Conservation (phyloP, 2,329 filamentous ascomycete genomes). For the Talaromyces rugulosus region DNA sequence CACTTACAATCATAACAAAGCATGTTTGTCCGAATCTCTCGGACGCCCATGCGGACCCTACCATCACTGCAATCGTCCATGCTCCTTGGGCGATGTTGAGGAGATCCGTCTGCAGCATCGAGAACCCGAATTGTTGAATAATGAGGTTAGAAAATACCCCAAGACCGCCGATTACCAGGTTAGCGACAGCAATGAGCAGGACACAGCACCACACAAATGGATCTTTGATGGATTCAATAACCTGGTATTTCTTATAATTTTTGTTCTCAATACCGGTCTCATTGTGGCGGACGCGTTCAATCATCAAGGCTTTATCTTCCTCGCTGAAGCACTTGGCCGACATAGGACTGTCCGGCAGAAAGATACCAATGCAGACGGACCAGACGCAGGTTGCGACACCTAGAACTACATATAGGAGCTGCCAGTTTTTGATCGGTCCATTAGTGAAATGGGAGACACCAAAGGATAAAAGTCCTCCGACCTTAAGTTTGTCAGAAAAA, state of each 20-base stretch:
- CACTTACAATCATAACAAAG: constrained; percentile 36
- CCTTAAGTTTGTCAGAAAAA: not conserved
- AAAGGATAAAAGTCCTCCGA: constrained; percentile 21
- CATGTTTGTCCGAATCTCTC: not conserved
- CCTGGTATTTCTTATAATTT: constrained; percentile 45
- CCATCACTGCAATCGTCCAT: constrained; percentile 65
- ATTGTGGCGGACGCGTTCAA: constrained; percentile 54
- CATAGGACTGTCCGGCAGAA: constrained; percentile 63
- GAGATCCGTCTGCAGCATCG: constrained; percentile 60
- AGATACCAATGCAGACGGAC: constrained; percentile 50
- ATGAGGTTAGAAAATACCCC: constrained; percentile 50
- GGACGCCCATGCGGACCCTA: constrained; percentile 54
- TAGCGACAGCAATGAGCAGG: constrained; percentile 7
- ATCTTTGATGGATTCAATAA: constrained; percentile 42
- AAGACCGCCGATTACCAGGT: constrained; percentile 22
- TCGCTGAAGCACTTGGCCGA: constrained; percentile 62
- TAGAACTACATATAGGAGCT: not conserved
- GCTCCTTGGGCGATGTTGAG: constrained; percentile 67
- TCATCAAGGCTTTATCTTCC: constrained; percentile 56
- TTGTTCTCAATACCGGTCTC: constrained; percentile 57
- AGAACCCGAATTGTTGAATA: constrained; percentile 62
- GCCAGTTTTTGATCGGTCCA: not conserved
- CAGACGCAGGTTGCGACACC: not conserved
- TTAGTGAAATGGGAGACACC: constrained; percentile 17
- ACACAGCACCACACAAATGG: constrained; percentile 11